Base-by-base conservation (phyloP, 345 rosid genomes). In the Citropsis articulata region DNA sequence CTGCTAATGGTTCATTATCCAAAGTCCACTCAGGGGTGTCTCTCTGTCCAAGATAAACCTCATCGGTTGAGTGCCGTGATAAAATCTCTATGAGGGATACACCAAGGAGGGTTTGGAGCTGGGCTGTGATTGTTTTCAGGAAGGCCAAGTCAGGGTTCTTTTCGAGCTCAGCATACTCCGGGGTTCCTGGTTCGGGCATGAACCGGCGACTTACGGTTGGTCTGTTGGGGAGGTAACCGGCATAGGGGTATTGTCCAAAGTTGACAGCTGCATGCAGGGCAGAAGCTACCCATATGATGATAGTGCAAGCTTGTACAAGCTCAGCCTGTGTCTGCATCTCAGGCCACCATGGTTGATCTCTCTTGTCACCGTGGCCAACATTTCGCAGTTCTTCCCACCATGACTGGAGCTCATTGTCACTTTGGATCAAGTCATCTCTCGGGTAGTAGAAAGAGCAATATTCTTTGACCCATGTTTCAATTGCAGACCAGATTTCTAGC, bases 201-300 rank as follows among this genome's bases (percentile, higher is more conserved):
- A 96, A 93, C 45, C 95, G 81, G 1, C 99, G 96, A 79, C 99
- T 96, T 7, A 91, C 57, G 0, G 97, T 92, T 22, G 99, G 98
- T 4, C 98, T 89, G 84, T 93, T 96, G 0, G 99, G 99, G 73
- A 92, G 93, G 84, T 87, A 93, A n/a, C 98, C 99, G 1, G 98
- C 97, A 68, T 93, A 96, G 59, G 97, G 95, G 84, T 96, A 96
- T 19, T 96, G 98, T 7, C 99, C 99, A 36, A 96, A 93, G 71
- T 96, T 96, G 78, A 93, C 97, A 1, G 99, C 97, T 25, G 99
- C 98, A 6, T 96, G 98, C 78, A 93, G 92, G 45, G 99, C 97
- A 66, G 99, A 96, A 42, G 99, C 98, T 50, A 89, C 76, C 98
- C 98, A 93, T 63, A 96, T 88, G 84, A 92, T 88, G 67, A 84